A percentile compares a stretch with the other conserved stretches of the same genome.
These are phyloP conservation scores for Collybiopsis confluens DNA, from an alignment of 768 basidiomycete genomes.

Conservation along the genomic window DNA sequence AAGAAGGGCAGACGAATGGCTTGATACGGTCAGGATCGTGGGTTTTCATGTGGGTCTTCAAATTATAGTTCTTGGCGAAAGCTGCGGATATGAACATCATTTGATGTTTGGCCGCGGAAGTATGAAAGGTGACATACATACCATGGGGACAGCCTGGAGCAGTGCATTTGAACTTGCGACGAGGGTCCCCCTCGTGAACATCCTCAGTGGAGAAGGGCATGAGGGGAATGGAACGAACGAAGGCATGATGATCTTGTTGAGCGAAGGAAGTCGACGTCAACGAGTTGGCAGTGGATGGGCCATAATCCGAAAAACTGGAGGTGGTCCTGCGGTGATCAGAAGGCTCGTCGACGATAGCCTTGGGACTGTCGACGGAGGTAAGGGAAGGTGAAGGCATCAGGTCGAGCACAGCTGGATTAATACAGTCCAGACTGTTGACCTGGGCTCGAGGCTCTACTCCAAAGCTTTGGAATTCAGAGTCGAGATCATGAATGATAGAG, in stretches of 20 bases:
- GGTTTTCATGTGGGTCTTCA: constrained; percentile 46
- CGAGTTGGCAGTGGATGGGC: constrained; percentile 45
- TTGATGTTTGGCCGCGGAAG: too few relatives aligned
- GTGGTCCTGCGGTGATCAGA: constrained; percentile 27
- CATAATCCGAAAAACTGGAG: constrained; percentile 66
- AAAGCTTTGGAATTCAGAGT: constrained; percentile 68
- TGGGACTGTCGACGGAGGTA: constrained; percentile 37
- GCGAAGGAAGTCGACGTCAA: constrained; percentile 49
- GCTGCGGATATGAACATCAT: constrained; percentile 5
- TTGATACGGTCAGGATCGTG: constrained; percentile 91
- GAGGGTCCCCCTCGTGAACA: constrained; percentile 49
- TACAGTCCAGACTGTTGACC: constrained; percentile 19
- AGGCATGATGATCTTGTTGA: constrained; percentile 47
- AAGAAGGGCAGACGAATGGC: constrained; percentile 84
- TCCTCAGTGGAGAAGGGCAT: constrained; percentile 35
- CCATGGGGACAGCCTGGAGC: constrained; percentile 75
- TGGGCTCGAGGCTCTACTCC: constrained; percentile 43
- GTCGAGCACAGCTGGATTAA: constrained; percentile 48
- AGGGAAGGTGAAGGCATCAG: constrained; percentile 53
- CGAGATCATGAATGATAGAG: constrained; percentile 60
- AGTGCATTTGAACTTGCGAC: constrained; percentile 75
- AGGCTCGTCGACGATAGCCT: constrained; percentile 30
- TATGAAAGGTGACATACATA: too few relatives aligned
- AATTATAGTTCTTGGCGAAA: constrained; percentile 2
- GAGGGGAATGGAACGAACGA: constrained; percentile 38